Evolutionary conservation across 192 early-diverging fungal species (phyloP), one percentile per base, ranked within the genome.

Genomic region (Backusella tarrabulga): DNA sequence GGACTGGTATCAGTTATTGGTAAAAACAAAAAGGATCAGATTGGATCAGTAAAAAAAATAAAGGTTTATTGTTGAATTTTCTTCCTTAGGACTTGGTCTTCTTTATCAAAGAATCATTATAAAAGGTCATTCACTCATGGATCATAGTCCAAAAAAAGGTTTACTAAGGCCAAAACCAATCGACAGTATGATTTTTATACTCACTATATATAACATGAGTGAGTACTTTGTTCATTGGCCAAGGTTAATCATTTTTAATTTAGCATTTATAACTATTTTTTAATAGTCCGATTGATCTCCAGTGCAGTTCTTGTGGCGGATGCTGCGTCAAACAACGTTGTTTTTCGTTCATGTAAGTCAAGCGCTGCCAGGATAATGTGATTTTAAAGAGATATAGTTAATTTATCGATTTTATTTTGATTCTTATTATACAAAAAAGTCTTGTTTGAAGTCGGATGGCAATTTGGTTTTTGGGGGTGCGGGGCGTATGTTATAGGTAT

Each of bases 371-470:
- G 29, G 29, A 32, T 1, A 32, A 32, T 32, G 29, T 32, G 29
- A 32, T 32, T 1, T 32, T 32, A 32, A 32, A 32, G 29, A 32
- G 29, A 1, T 32, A 32, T 32, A 32, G 29, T 32, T 32, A 32
- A 32, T 32, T 32, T 32, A 32, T 32, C 29, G 1, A 32, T 32
- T 32, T 1, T 32, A 32, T 32, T 32, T 32, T 32, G 0, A 32
- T 32, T 32, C 29, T 32, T 32, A 32, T 32, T 32, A 32, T 0
- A 32, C 32, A 0, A 32, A 32, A 56, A 41, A 77, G 76, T 75
- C 17, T 34, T 80, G n/a, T 80, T 80, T 38, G 79, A 80, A 71
- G 56, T 80, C n/a, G 67, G 74, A 67, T 80, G 79, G 79, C 69
- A 76, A 70, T 72, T 40, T 56, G 79, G 79, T 7, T 76, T 66